Conservation (phyloP, 495 filamentous ascomycete species). For the Aspergillus olivimuriae region DNA sequence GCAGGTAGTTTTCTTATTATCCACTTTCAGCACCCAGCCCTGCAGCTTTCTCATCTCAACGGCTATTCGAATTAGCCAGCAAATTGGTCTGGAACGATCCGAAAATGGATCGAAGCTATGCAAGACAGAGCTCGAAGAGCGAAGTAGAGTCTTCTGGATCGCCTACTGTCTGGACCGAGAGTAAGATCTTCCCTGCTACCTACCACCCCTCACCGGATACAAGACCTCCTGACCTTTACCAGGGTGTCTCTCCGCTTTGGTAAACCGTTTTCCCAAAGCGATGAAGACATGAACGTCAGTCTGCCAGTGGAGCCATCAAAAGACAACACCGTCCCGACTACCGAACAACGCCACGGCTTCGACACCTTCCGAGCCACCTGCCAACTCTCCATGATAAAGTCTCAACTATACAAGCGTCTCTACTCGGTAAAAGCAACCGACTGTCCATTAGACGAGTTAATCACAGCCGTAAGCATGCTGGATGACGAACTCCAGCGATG, state of each 20-base stretch:
- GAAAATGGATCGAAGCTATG: neutral
- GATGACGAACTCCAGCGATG: slow-evolving; percentile 16
- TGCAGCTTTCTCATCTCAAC: slow-evolving; percentile 13
- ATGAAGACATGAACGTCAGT: slow-evolving; percentile 11
- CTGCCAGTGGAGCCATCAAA: slow-evolving; percentile 4
- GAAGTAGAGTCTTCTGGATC: slow-evolving; percentile 13
- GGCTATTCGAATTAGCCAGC: slow-evolving; percentile 12
- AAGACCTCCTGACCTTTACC: neutral
- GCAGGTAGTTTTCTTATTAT: slow-evolving; percentile 10
- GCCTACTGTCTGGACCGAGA: slow-evolving; percentile 17
- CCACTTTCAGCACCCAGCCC: slow-evolving; percentile 8
- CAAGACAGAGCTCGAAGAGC: slow-evolving; percentile 6
- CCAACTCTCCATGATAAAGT: slow-evolving; percentile 13
- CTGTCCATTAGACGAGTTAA: slow-evolving; percentile 9
- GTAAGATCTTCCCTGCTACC: slow-evolving; percentile 2
- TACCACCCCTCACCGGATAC: neutral
- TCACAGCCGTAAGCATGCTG: slow-evolving; percentile 6
- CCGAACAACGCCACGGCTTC: slow-evolving; percentile 3
- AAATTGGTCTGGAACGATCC: slow-evolving; percentile 7
- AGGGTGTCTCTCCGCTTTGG: slow-evolving; percentile 17
- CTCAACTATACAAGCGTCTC: slow-evolving; percentile 12
- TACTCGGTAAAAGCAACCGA: slow-evolving; percentile 11
- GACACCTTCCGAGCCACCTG: slow-evolving; percentile 11
- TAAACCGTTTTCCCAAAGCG: slow-evolving; percentile 8
- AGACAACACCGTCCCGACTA: slow-evolving; percentile 5